These are phyloP conservation scores for Diutina neorugosa DNA, from an alignment of 1,139 yeast species.

Conservation along the genomic window DNA sequence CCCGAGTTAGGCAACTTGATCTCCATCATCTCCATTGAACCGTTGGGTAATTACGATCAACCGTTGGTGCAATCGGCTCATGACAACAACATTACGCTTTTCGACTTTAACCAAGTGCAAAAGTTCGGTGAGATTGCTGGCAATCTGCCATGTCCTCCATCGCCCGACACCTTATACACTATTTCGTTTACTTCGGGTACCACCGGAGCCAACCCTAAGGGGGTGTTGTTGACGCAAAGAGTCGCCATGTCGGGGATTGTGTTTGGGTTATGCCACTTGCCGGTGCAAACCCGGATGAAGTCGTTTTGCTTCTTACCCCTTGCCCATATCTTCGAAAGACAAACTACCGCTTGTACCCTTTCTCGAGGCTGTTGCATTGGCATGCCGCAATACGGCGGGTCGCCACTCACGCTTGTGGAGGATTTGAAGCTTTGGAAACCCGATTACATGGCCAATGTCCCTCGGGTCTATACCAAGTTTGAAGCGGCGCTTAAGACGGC, in stretches of 20 bases:
- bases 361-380: background rate
- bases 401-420: background rate
- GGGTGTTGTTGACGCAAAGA: conserved; percentile 23
- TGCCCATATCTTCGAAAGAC: conserved; percentile 1
- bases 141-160: conserved; percentile 12
- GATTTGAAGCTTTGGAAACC: conserved; percentile 49
- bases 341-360: background rate
- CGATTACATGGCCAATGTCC: conserved; percentile 42
- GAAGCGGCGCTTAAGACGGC: conserved; percentile 39
- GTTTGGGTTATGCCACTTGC: conserved; percentile 10
- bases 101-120: conserved; percentile 17
- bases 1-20: conserved; percentile 12
- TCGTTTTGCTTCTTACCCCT: background rate
- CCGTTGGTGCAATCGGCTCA: conserved; percentile 9
- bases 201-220: conserved; percentile 27
- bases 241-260: conserved; percentile 40
- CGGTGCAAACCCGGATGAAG: background rate
- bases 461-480: conserved; percentile 51
- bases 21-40: conserved; percentile 14
- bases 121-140: conserved; percentile 14
- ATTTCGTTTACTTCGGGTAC: conserved; percentile 26
- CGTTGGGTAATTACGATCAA: conserved; percentile 10
- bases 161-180: conserved; percentile 15
- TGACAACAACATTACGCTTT: conserved; percentile 7
- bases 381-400: background rate